Evolutionary conservation across 768 basidiomycete genomes (phyloP).

Genomic region (Mrakia frigida): DNA sequence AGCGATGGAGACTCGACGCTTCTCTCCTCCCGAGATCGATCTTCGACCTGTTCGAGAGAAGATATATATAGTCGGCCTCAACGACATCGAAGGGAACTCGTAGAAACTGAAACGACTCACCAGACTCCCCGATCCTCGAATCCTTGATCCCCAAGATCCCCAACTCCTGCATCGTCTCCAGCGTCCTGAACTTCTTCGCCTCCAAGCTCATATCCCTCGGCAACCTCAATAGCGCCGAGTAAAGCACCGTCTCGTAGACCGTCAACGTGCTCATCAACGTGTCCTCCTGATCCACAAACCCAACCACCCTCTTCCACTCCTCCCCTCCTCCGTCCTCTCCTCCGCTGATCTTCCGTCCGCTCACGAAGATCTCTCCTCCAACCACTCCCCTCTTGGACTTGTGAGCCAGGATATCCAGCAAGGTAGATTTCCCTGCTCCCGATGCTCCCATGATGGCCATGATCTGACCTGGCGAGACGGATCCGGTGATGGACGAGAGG

Average conservation of each 20-base stretch:
- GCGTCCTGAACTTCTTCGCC: slow-evolving; percentile 88
- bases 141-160: slow-evolving; percentile 89
- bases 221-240: slow-evolving; percentile 80
- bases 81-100: not conserved
- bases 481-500: slow-evolving; percentile 74
- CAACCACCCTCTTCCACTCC: slow-evolving; percentile 78
- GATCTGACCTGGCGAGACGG: slow-evolving; percentile 79
- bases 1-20: slow-evolving; percentile 91
- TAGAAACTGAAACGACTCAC: slow-evolving; percentile 49
- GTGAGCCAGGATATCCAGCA: slow-evolving; percentile 90
- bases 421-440: slow-evolving; percentile 91
- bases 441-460: slow-evolving; percentile 97
- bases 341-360: slow-evolving; percentile 57
- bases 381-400: slow-evolving; percentile 79
- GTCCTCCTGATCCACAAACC: slow-evolving; percentile 98
- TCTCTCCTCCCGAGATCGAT: slow-evolving; percentile 95
- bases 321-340: slow-evolving; percentile 52
- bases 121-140: slow-evolving; percentile 79
- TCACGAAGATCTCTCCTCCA: slow-evolving; percentile 69
- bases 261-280: slow-evolving; percentile 95
- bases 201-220: slow-evolving; percentile 91
- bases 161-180: slow-evolving; percentile 94
- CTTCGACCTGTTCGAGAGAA: slow-evolving; percentile 56
- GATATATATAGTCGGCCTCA: not conserved
- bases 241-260: slow-evolving; percentile 94